Conservation (phyloP, 495 filamentous ascomycete species). For the Rostrohypoxylon terebratum region DNA sequence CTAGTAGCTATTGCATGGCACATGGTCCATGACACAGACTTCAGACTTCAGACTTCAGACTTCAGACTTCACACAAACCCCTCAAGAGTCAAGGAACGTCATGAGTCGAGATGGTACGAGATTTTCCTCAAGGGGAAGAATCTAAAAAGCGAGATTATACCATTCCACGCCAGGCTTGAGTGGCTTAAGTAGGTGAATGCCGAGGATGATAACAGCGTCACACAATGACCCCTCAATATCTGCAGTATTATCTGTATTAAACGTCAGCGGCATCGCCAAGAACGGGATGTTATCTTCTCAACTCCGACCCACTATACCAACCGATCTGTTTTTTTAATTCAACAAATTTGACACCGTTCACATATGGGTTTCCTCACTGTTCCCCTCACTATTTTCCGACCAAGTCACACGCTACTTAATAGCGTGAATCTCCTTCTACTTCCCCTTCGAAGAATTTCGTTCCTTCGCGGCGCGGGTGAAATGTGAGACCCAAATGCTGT, state of each 20-base stretch:
- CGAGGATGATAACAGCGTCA: constrained; percentile 12
- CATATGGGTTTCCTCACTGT: not conserved
- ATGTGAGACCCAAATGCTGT: not conserved
- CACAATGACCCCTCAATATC: constrained; percentile 7
- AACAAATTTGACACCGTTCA: not conserved
- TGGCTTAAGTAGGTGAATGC: constrained; percentile 1
- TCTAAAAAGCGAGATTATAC: not conserved
- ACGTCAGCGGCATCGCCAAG: not conserved
- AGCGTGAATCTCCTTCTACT: constrained; percentile 3
- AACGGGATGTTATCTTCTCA: constrained; percentile 2
- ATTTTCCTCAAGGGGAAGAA: not conserved
- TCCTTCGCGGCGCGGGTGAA: not conserved
- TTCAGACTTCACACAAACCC: constrained; percentile 9
- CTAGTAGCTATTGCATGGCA: constrained; percentile 2
- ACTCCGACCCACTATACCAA: not conserved
- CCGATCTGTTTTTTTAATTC: not conserved
- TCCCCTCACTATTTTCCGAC: not conserved
- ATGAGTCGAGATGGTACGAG: not conserved
- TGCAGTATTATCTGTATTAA: not conserved
- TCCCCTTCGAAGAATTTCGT: not conserved
- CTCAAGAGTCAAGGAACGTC: not conserved
- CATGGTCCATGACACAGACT: not conserved
- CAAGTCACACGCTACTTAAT: not conserved
- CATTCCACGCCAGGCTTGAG: not conserved
- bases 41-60: not conserved